These are phyloP conservation scores for Agastache rugosa DNA, from an alignment of 257 asterid genomes.

Conservation along the genomic window DNA sequence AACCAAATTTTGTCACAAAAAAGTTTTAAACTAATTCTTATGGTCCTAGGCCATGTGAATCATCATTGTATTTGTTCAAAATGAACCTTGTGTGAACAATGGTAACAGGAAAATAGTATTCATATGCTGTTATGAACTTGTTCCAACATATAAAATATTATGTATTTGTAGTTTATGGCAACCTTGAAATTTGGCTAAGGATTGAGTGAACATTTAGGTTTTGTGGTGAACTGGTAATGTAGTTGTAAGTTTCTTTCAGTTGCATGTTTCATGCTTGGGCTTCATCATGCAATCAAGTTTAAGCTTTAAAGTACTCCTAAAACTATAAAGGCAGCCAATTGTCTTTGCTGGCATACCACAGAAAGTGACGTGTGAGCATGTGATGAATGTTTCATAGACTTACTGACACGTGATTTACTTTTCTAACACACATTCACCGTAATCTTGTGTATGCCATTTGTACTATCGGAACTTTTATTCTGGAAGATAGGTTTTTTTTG, in stretches of 20 bases:
- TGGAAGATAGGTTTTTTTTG: not conserved
- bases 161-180: not conserved
- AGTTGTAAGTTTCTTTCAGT: not conserved
- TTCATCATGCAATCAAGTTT: not conserved
- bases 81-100: not conserved
- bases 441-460: not conserved
- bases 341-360: not conserved
- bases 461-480: not conserved
- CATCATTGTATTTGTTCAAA: not conserved
- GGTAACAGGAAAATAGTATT: not conserved
- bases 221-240: not conserved
- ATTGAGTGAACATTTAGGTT: not conserved
- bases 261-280: constrained; percentile 9
- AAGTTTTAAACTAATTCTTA: not conserved
- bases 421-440: not conserved
- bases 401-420: not conserved
- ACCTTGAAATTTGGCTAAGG: constrained; percentile 15
- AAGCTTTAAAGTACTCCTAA: not conserved
- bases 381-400: not conserved
- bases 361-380: not conserved
- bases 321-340: not conserved
- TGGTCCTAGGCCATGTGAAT: not conserved
- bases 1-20: not conserved
- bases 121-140: no score
- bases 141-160: no score